These are phyloP conservation scores for Lentinula sp. DNA, from an alignment of 768 basidiomycete species.

Conservation along the genomic window DNA sequence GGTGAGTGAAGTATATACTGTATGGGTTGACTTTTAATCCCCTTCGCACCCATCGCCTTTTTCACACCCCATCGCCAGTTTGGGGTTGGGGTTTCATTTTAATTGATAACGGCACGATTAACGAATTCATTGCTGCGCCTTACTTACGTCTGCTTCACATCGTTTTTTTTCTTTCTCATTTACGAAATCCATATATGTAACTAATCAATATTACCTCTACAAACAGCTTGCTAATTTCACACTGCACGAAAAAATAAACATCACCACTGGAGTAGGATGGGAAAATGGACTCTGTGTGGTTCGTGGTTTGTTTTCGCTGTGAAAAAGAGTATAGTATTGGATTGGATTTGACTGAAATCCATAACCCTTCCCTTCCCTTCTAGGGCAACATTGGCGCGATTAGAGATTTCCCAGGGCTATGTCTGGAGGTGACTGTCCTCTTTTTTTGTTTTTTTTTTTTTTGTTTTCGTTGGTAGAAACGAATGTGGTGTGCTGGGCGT, in stretches of 20 bases:
- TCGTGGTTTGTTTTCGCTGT: not conserved
- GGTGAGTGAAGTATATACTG: not conserved
- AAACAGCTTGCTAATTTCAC: conserved; percentile 41
- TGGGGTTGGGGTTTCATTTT: not conserved
- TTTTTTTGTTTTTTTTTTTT: not conserved
- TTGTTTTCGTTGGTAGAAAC: not conserved
- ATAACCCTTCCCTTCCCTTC: not conserved
- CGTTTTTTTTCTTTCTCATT: conserved; percentile 9
- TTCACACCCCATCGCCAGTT: not conserved
- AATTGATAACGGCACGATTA: not conserved
- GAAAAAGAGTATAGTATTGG: too few species aligned
- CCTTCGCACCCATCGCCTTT: not conserved
- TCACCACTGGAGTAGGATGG: conserved; percentile 69
- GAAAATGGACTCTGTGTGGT: conserved; percentile 56
- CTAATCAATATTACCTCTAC: not conserved
- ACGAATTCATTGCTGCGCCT: not conserved
- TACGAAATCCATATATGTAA: not conserved
- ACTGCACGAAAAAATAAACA: conserved; percentile 58
- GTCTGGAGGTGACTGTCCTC: conserved; percentile 47
- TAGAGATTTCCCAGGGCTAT: conserved; percentile 59
- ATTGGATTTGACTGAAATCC: not conserved
- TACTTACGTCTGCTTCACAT: not conserved
- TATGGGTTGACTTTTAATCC: not conserved
- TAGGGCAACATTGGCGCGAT: conserved; percentile 51
- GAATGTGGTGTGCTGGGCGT: too few species aligned